Conservation (phyloP, 2,329 filamentous ascomycete species). For the Scopulariopsis brevicaulis region DNA sequence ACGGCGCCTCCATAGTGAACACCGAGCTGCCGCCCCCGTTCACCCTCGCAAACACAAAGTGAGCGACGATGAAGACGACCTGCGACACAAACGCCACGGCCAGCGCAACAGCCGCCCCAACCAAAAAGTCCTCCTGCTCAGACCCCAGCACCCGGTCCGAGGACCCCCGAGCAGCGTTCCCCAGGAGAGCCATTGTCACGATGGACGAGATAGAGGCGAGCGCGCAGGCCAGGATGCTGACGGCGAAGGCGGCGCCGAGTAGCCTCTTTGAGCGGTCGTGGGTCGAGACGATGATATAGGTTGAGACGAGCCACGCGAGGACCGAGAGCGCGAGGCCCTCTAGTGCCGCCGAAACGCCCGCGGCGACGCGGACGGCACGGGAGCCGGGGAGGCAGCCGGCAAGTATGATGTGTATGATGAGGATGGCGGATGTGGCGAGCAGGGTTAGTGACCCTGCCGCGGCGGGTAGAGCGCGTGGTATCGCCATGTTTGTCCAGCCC, state of each 20-base stretch:
- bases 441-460: slow-evolving; percentile 1
- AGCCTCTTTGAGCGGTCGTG: slow-evolving; percentile 10
- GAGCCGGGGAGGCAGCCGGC: slow-evolving; percentile 19
- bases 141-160: slow-evolving; percentile 19
- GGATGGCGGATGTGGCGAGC: slow-evolving; percentile 19
- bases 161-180: slow-evolving; percentile 17
- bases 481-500: background rate
- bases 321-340: slow-evolving; percentile 24
- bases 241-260: slow-evolving; percentile 22
- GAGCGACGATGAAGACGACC: slow-evolving; percentile 32
- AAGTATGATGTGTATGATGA: slow-evolving; percentile 27
- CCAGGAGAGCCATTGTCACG: slow-evolving; percentile 27
- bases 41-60: slow-evolving; percentile 26
- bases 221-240: slow-evolving; percentile 26
- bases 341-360: slow-evolving; percentile 23
- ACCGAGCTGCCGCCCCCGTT: slow-evolving; percentile 16
- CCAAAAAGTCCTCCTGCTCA: slow-evolving; percentile 22
- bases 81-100: slow-evolving; percentile 33
- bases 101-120: slow-evolving; percentile 31
- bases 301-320: slow-evolving; percentile 19
- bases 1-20: slow-evolving; percentile 19
- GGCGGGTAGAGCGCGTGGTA: slow-evolving; percentile 1
- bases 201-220: slow-evolving; percentile 33
- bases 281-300: slow-evolving; percentile 15
- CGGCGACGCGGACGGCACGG: slow-evolving; percentile 19